Base-by-base conservation (phyloP, 2,329 filamentous ascomycete species). In the Fonsecaea erecta region DNA sequence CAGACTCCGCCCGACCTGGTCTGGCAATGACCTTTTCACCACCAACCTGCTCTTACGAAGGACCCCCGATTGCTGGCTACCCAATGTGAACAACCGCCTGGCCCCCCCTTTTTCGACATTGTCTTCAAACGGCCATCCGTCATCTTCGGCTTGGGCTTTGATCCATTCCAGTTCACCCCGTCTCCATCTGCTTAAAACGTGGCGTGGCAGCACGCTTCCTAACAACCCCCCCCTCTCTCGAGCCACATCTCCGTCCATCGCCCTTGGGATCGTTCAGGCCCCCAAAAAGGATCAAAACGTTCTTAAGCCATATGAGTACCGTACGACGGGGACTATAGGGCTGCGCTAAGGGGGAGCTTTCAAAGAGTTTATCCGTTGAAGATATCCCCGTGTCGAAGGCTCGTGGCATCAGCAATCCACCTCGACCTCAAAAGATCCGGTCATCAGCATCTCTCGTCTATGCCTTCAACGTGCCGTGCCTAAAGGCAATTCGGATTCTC, bases 341-440 rank as follows among this genome's bases (percentile, higher is more conserved):
- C 66, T 62, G 43, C 56, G 57, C 63, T 65, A 63, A 48, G 26
- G 43, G 43, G 60, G 51, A 52, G 52, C 32, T 64, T 28, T 53
- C 64, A 60, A 68, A 64, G 55, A 24, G 63, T 59, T 68, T 66
- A 63, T 54, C 60, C 60, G 21, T 64, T 52, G 62, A 65, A 52
- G 55, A 52, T 52, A 61, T 53, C 46, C 61, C 52, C 60, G 60
- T 37, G 58, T 65, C 28, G 43, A 34, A 24, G 43, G 30, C 56
- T 51, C 37, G 51, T 60, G 65, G 52, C 60, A 68, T 66, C 59
- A 63, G 62, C 60, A 63, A n/a, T 56, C 54, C 35, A 56, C 46
- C 60, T 60, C 60, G 21, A 55, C 52, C 53, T 63, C 54, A 63
- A 53, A 60, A 21, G 32, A 48, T 60, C 56, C 56, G 52, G 54